These are phyloP conservation scores for Coemansia sp. DNA, from an alignment of 192 early-diverging fungal species.

Conservation along the genomic window DNA sequence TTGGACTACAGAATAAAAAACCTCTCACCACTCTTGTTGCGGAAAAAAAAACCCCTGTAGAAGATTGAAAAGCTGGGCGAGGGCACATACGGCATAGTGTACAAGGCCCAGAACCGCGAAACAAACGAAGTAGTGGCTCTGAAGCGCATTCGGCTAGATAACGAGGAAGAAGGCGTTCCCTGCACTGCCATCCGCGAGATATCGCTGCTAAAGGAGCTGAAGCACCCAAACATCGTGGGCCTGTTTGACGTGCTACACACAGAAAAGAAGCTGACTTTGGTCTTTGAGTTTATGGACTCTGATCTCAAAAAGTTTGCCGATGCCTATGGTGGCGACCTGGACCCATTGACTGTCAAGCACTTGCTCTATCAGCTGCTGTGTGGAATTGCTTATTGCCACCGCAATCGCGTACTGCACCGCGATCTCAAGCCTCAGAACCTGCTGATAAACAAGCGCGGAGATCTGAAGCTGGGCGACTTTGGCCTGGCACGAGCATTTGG, in stretches of 20 bases:
- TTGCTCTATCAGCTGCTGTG: constrained; percentile 96
- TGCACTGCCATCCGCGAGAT: constrained; percentile 81
- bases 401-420: constrained; percentile 92
- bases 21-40: no score
- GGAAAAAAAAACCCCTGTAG: constrained; percentile 38
- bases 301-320: constrained; percentile 99
- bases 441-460: constrained; percentile 91
- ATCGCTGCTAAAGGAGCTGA: constrained; percentile 78
- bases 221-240: constrained; percentile 72
- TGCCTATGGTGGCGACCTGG: constrained; percentile 77
- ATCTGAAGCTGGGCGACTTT: constrained; percentile 89
- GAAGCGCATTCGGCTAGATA: constrained; percentile 89
- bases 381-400: constrained; percentile 97
- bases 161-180: constrained; percentile 82
- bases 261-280: constrained; percentile 95
- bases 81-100: constrained; percentile 98
- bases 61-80: constrained; percentile 99
- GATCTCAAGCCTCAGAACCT: constrained; percentile 89
- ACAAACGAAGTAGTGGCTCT: constrained; percentile 96
- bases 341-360: constrained; percentile 83
- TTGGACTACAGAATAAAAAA: no score
- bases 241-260: constrained; percentile 97
- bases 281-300: constrained; percentile 98
- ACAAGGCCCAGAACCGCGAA: constrained; percentile 97
- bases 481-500: constrained; percentile 96